A percentile compares a stretch with the other conserved stretches of the same genome.
Conservation (phyloP, 2,329 filamentous ascomycete genomes). For the Trichothecium sympodiale region DNA sequence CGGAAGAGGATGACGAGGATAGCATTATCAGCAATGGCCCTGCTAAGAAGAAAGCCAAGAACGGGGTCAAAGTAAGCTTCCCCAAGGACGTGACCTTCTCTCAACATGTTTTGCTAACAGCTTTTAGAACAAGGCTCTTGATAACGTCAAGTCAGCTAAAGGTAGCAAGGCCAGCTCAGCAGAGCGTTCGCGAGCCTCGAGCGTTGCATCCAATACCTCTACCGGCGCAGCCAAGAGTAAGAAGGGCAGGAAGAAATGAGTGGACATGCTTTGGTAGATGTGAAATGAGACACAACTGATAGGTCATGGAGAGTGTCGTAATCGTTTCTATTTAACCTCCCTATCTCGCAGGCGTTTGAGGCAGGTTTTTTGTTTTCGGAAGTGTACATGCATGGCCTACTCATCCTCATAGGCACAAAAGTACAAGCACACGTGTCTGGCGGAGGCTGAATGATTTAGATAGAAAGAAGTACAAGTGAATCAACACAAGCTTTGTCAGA, state of each 20-base stretch:
- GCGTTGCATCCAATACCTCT: conserved; percentile 68
- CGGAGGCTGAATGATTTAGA: too few species aligned
- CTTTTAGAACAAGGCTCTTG: conserved; percentile 79
- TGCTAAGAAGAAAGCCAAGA: conserved; percentile 92
- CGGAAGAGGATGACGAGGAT: conserved; percentile 72
- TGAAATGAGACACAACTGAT: too few species aligned
- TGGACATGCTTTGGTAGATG: background rate
- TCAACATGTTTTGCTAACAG: background rate
- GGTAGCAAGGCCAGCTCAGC: conserved; percentile 67
- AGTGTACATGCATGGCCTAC: too few species aligned
- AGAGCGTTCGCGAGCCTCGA: conserved; percentile 73
- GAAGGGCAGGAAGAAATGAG: conserved; percentile 29
- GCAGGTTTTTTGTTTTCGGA: too few species aligned
- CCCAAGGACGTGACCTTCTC: background rate
- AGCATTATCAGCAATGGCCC: conserved; percentile 69
- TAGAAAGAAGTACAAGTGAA: background rate
- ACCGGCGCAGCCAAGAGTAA: conserved; percentile 27
- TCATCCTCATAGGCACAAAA: too few species aligned
- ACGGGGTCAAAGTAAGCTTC: conserved; percentile 65
- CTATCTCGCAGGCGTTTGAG: too few species aligned
- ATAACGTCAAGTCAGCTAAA: conserved; percentile 64
- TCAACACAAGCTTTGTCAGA: too few species aligned
- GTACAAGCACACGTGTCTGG: too few species aligned
- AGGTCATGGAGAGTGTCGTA: background rate
- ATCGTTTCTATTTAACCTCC: background rate